A percentile compares a stretch with the other conserved stretches of the same genome.
phyloP scores from a whole-genome alignment of 2,329 filamentous ascomycete species.

The Colletotrichum sp. region DNA sequence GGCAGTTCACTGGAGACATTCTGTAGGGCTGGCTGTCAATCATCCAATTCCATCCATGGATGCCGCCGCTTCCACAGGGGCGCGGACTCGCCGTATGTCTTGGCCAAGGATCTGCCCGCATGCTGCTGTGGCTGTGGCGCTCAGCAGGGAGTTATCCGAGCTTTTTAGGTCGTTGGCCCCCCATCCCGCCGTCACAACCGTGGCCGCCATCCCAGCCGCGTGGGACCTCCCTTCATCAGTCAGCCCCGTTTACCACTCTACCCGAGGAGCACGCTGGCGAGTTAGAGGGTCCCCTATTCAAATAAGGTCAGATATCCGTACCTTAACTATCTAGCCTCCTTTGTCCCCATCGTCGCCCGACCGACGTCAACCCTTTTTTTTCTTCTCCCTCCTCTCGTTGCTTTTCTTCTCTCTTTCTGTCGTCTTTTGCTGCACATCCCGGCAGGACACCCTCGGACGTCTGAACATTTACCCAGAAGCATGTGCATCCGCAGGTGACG shows the following conservation, averaged over 20 bases:
- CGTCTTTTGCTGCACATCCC: background rate
- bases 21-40: background rate
- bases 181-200: background rate
- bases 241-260: constrained; percentile 12
- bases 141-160: background rate
- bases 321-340: constrained; percentile 3
- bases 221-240: constrained; percentile 12
- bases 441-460: background rate
- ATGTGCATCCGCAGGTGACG: constrained; percentile 10
- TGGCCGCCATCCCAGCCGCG: constrained; percentile 6
- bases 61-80: background rate
- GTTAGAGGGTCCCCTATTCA: constrained; percentile 12
- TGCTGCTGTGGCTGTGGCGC: constrained; percentile 15
- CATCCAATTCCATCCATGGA: background rate
- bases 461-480: background rate
- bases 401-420: background rate
- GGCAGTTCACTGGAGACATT: background rate
- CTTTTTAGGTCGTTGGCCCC: background rate
- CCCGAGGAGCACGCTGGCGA: background rate
- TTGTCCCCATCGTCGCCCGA: constrained; percentile 9
- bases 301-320: constrained; percentile 6
- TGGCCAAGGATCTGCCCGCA: constrained; percentile 1
- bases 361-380: background rate
- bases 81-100: background rate
- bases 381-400: background rate